These are phyloP conservation scores for Lipomyces lipofer DNA, from an alignment of 805 yeast genomes.

Conservation along the genomic window DNA sequence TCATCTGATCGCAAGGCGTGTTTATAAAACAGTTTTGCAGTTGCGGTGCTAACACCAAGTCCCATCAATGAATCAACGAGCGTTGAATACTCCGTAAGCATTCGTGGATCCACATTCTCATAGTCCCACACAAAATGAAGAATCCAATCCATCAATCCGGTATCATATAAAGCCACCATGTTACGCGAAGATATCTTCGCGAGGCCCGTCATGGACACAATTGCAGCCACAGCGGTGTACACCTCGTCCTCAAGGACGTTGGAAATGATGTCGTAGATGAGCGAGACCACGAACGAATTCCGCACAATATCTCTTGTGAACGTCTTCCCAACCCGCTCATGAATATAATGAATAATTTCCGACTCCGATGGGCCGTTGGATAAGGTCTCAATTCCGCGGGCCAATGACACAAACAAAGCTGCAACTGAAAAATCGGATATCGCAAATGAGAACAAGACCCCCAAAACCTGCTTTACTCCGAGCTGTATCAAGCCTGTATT, in stretches of 20 bases:
- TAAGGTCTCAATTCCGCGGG: constrained; percentile 19
- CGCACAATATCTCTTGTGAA: constrained; percentile 20
- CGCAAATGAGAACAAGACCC: constrained; percentile 27
- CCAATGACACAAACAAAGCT: constrained; percentile 28
- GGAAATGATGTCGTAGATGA: constrained; percentile 10
- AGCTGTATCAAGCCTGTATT: constrained; percentile 13
- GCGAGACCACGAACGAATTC: constrained; percentile 13
- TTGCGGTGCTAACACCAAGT: constrained; percentile 22
- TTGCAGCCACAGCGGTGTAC: constrained; percentile 21
- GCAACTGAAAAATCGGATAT: constrained; percentile 30
- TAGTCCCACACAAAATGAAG: constrained; percentile 19
- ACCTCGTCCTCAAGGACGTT: constrained; percentile 6
- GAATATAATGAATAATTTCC: constrained; percentile 5
- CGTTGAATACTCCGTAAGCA: not conserved
- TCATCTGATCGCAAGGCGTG: constrained; percentile 18
- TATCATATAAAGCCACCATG: constrained; percentile 16
- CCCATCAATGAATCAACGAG: constrained; percentile 18
- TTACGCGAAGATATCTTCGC: constrained; percentile 15
- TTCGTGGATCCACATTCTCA: not conserved
- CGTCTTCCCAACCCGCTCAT: constrained; percentile 16
- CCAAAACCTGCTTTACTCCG: constrained; percentile 24
- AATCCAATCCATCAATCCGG: constrained; percentile 16
- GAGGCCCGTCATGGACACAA: constrained; percentile 12
- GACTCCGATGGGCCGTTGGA: not conserved
- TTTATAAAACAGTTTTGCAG: constrained; percentile 21